Evolutionary conservation across 2,329 filamentous ascomycete genomes (phyloP), one percentile per base, ranked within the genome.

Genomic region (Lasiodiplodia sp.): DNA sequence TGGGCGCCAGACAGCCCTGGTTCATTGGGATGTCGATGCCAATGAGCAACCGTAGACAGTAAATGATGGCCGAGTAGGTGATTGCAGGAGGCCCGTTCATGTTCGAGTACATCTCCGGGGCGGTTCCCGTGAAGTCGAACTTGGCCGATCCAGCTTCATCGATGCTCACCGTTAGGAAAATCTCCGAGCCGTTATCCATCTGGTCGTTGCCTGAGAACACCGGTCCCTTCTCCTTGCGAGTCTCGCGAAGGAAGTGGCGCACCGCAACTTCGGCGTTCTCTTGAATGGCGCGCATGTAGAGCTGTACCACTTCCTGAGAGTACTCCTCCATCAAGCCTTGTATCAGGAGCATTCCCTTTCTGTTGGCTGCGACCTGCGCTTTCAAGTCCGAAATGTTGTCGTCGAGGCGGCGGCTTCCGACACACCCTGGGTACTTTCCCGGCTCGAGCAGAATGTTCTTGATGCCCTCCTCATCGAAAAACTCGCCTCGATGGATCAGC

Each of bases 51-150:
- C 80, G 75, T 16, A 82, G 72, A n/a, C 72, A 74, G 67, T 81
- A 82, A 66, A 82, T 80, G 53, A 81, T 78, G 34, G 80, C 94
- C 7, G 85, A 89, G 74, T 92, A 95, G 79, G 75, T 75, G 38
- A 72, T 71, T 14, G 69, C 68, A 4, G 60, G 55, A 7, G 71
- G 69, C 18, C 74, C 77, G 68, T 73, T 71, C 65, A 58, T 55
- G 55, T 71, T 73, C 1, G 62, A 60, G 18, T 56, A 70, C 57
- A 70, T 65, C 37, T 73, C 58, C 12, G 69, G 53, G 1, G 52
- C 70, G 1, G 71, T 71, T 28, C 70, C 70, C 1, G 28, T 53
- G 63, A 73, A 73, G 55, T 73, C 71, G 51, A 63, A 73, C 14
- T 44, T 25, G 3, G 71, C 69, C 1, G 47, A 53, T n/a, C 71